Evolutionary conservation across 306 rosid genomes (phyloP), one percentile per base, ranked within the genome.

Genomic region (Crataegus laevigata): DNA sequence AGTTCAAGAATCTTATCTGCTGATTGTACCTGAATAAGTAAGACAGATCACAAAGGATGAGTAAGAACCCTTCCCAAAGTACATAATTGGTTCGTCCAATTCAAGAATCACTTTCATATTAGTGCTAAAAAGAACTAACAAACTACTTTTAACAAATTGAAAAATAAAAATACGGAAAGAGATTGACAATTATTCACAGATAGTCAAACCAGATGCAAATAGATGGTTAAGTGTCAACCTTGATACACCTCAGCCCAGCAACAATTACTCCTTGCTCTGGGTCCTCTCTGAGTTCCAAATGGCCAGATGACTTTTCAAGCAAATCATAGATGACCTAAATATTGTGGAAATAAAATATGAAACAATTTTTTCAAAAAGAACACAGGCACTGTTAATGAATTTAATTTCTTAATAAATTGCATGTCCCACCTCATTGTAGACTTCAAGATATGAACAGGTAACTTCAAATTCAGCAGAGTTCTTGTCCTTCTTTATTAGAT

Each of bases 271-370:
- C 92, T 60, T 88, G 85, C 70, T 82, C 89, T 0, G 92, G 89
- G 62, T 88, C 89, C 88, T 88, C 92, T 78, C 92, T 83, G 72
- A 88, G 86, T 75, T 88, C 92, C 81, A 88, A 82, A 82, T 88
- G 89, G 58, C 81, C 88, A 2, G 92, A 88, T 62, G 89, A 81
- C 88, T 80, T 88, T 80, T 88, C 89, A 38, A 88, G 89, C 85
- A 88, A 85, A 80, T 88, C 92, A 15, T 88, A 88, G 74, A 88
- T 85, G 7, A 88, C 88, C 92, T 88, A 77, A 71, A 77, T 79
- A 75, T 72, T 50, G 71, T 65, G 58, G 21, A 51, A 36, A 67
- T 36, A 30, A 63, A 72, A 72, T 15, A 19, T 25, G 22, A 45
- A 40, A 60, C 17, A 13, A n/a, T 12, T 67, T 26, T 42, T 12